These are phyloP conservation scores for Sporothrix euskadiensis DNA, from an alignment of 2,329 filamentous ascomycete genomes.

Conservation along the genomic window DNA sequence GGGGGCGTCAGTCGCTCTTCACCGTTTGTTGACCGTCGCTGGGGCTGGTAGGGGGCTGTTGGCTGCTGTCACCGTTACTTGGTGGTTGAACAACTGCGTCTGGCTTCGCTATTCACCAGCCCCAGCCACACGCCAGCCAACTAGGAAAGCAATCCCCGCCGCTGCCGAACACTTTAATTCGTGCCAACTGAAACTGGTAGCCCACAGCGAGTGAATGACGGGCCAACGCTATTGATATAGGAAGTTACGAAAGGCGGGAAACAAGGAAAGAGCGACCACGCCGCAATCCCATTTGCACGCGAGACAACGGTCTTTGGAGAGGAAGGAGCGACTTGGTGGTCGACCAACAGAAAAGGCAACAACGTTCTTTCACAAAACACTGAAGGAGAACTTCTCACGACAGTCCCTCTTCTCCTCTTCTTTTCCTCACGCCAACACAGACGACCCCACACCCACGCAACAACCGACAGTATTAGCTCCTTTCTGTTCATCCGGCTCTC, in stretches of 20 bases:
- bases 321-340: not conserved
- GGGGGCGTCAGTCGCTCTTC: not conserved
- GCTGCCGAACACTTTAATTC: not conserved
- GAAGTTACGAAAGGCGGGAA: not conserved
- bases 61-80: not conserved
- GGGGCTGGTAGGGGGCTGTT: not conserved
- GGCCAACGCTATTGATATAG: not conserved
- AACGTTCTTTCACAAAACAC: not conserved
- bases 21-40: not conserved
- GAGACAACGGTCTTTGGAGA: not conserved
- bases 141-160: constrained; percentile 8
- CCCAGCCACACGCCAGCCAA: not conserved
- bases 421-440: not conserved
- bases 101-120: not conserved
- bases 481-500: not conserved
- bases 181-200: not conserved
- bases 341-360: not conserved
- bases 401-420: not conserved
- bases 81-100: not conserved
- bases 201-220: not conserved
- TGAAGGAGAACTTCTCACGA: not conserved
- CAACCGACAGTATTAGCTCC: not conserved
- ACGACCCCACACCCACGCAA: constrained; percentile 19
- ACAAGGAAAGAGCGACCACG: constrained; percentile 3
- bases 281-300: not conserved